A percentile compares a stretch with the other conserved stretches of the same genome.
Evolutionary conservation across 2,329 filamentous ascomycete species (phyloP).

Genomic region (Aureobasidium mangrovei): DNA sequence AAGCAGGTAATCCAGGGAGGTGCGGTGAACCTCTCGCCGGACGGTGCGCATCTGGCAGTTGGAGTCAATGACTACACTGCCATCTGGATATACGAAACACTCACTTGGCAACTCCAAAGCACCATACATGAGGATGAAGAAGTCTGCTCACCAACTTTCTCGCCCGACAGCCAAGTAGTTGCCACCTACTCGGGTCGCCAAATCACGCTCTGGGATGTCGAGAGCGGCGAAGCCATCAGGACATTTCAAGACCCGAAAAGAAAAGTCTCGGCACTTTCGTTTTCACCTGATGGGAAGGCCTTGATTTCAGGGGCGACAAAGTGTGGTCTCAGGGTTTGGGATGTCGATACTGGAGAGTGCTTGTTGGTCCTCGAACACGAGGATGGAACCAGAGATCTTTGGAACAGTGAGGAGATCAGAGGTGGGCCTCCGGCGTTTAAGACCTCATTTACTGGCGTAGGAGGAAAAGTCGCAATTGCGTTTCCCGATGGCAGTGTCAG

Average conservation of each 20-base stretch:
- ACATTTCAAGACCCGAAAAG: not conserved
- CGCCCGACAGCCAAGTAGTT: not conserved
- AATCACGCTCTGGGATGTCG: not conserved
- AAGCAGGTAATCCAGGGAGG: not conserved
- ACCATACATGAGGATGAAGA: not conserved
- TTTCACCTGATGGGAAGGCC: not conserved
- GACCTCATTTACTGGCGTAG: not conserved
- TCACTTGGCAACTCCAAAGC: not conserved
- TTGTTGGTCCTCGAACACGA: not conserved
- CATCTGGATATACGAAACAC: not conserved
- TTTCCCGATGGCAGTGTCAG: slow-evolving; percentile 1
- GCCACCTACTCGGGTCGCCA: not conserved
- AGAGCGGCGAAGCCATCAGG: not conserved
- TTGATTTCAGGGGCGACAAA: not conserved
- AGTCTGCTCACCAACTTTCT: not conserved
- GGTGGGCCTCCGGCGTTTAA: not conserved
- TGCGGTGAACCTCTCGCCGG: not conserved
- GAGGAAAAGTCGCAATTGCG: not conserved
- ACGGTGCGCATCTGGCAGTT: not conserved
- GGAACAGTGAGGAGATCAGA: not conserved
- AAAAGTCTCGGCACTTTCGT: not conserved
- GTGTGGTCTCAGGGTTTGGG: not conserved
- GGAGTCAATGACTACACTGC: not conserved
- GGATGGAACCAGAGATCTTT: not conserved
- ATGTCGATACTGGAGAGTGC: not conserved